Percentiles rank a stretch among this genome's conserved stretches.
Conservation (phyloP, 2,329 filamentous ascomycete species). For the Colletotrichum lupini region DNA sequence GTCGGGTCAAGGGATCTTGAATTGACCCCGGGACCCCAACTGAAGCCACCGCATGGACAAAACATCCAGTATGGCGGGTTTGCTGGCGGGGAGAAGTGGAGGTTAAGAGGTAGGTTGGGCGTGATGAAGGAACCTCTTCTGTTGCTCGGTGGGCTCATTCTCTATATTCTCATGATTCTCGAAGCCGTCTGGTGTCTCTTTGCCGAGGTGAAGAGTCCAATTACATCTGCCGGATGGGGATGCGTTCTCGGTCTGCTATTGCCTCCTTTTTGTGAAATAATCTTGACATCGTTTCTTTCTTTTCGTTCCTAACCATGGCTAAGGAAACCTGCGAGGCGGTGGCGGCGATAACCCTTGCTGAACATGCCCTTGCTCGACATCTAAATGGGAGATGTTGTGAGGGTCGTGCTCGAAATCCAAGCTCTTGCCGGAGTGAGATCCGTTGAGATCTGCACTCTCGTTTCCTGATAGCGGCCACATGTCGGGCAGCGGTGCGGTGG, state of each 20-base stretch:
- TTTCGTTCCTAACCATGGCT: not conserved
- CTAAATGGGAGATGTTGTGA: not conserved
- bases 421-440: constrained; percentile 16
- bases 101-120: not conserved
- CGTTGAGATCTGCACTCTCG: constrained; percentile 12
- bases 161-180: constrained; percentile 4
- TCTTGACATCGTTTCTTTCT: not conserved
- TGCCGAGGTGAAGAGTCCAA: not conserved
- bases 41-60: not conserved
- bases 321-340: constrained; percentile 29
- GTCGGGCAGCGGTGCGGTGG: constrained; percentile 24
- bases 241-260: not conserved
- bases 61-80: not conserved
- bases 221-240: not conserved
- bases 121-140: not conserved
- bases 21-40: not conserved
- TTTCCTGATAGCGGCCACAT: constrained; percentile 29
- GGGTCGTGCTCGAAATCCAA: constrained; percentile 15
- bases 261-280: not conserved
- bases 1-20: not conserved
- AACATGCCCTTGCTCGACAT: constrained; percentile 6
- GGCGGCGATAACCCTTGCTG: constrained; percentile 26
- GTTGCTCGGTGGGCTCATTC: not conserved
- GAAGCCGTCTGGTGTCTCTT: not conserved
- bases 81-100: not conserved